Percentiles rank a stretch among this genome's conserved stretches.
Evolutionary conservation across 2,329 filamentous ascomycete species (phyloP).

Genomic region (Diaporthe sp.): DNA sequence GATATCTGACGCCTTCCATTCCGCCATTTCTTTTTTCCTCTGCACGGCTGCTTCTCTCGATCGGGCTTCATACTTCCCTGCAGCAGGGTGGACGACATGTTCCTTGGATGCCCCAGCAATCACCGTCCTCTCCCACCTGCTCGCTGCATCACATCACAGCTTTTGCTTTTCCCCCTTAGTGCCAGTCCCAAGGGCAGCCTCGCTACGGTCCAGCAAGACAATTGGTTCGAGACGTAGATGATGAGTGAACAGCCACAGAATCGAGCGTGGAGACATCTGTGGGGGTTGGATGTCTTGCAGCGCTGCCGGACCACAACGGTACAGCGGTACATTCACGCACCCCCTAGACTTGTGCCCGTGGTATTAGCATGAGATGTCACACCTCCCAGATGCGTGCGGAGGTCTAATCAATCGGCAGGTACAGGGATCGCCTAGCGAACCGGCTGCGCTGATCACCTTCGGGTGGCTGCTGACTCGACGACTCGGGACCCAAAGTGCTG

Average conservation of each 20-base stretch:
- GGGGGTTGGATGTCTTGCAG: conserved; percentile 9
- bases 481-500: conserved; percentile 40
- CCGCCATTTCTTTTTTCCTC: conserved; percentile 11
- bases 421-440: conserved; percentile 36
- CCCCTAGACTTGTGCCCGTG: neutral
- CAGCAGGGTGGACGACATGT: conserved; percentile 11
- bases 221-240: conserved; percentile 32
- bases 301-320: neutral
- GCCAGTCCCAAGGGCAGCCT: conserved; percentile 8
- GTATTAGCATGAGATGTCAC: neutral
- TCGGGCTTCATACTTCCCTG: conserved; percentile 19
- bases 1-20: conserved; percentile 3
- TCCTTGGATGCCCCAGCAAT: conserved; percentile 29
- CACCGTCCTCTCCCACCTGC: conserved; percentile 17
- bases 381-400: conserved; percentile 14
- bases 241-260: conserved; percentile 33
- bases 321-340: conserved; percentile 13
- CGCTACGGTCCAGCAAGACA: neutral
- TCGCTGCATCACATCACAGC: conserved; percentile 24
- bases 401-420: conserved; percentile 21
- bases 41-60: conserved; percentile 17
- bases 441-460: conserved; percentile 38
- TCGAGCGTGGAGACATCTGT: conserved; percentile 3
- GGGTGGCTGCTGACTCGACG: conserved; percentile 42
- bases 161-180: conserved; percentile 26